These are phyloP conservation scores for Bassia scoparia DNA, from an alignment of 148 eudicot genomes.

Conservation along the genomic window DNA sequence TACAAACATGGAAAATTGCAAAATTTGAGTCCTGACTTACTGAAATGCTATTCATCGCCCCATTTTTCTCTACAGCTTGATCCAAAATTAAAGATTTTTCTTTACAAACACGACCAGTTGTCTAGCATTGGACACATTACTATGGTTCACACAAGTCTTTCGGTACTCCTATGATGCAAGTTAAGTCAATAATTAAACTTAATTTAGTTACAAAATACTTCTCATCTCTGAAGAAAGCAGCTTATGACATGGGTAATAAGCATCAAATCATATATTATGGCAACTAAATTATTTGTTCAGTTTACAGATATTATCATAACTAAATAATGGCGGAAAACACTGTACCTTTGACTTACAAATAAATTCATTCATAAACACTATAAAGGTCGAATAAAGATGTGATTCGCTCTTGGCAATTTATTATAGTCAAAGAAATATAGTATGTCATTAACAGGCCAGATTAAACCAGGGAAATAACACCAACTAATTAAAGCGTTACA, in stretches of 20 bases:
- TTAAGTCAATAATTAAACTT: background rate
- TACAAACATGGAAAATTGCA: background rate
- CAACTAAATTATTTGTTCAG: background rate
- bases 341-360: too few species aligned
- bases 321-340: too few species aligned
- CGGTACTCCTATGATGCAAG: background rate
- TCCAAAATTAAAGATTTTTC: too few species aligned
- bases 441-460: slow-evolving; percentile 5
- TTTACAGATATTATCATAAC: too few species aligned
- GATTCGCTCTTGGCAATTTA: too few species aligned
- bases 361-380: too few species aligned
- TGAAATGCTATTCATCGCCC: background rate
- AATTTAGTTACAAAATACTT: background rate
- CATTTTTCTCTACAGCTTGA: background rate
- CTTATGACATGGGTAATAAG: background rate
- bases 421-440: background rate
- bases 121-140: too few species aligned
- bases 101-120: too few species aligned
- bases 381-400: too few species aligned
- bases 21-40: background rate
- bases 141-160: background rate
- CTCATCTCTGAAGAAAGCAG: background rate
- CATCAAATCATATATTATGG: background rate
- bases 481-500: background rate
- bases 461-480: background rate